Percentiles rank a stretch among this genome's conserved stretches.
Conservation (phyloP, 108 stramenopile species). For the Cyclotella kingstonii region DNA sequence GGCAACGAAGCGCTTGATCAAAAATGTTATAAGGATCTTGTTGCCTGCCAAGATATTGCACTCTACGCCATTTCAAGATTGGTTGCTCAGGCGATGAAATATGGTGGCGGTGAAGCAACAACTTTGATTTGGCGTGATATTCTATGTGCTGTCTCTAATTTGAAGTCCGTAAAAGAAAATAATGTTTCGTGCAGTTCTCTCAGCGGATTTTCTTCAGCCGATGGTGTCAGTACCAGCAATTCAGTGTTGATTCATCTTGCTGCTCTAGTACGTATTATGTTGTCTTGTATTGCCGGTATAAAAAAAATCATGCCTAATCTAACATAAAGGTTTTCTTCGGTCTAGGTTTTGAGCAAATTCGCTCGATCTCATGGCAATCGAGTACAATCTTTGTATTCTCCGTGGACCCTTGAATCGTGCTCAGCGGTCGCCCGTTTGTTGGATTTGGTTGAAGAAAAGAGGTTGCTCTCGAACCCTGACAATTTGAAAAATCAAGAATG, state of each 20-base stretch:
- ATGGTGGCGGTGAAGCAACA: conserved; percentile 79
- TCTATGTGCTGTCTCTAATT: conserved; percentile 35
- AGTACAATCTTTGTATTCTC: conserved; percentile 41
- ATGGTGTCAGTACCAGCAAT: no score
- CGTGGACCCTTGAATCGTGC: conserved; percentile 67
- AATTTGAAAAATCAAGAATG: not conserved
- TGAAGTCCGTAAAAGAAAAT: no score
- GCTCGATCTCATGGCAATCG: conserved; percentile 58
- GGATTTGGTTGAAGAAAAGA: conserved; percentile 78
- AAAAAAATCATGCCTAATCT: not conserved
- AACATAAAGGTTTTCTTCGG: not conserved
- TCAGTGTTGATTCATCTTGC: no score
- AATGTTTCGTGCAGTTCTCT: no score
- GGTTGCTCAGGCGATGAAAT: conserved; percentile 71
- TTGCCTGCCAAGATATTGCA: conserved; percentile 61
- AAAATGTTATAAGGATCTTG: conserved; percentile 28
- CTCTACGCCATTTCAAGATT: conserved; percentile 61
- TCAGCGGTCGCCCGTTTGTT: conserved; percentile 68
- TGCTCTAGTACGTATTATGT: conserved; percentile 40
- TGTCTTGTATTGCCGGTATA: not conserved
- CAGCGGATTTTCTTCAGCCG: no score
- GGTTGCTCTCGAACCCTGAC: conserved; percentile 45
- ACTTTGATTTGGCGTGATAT: conserved; percentile 67
- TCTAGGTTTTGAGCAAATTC: conserved; percentile 54
- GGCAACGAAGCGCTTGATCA: conserved; percentile 10